These are phyloP conservation scores for Serendipita indica DNA, from an alignment of 768 basidiomycete genomes.

Conservation along the genomic window DNA sequence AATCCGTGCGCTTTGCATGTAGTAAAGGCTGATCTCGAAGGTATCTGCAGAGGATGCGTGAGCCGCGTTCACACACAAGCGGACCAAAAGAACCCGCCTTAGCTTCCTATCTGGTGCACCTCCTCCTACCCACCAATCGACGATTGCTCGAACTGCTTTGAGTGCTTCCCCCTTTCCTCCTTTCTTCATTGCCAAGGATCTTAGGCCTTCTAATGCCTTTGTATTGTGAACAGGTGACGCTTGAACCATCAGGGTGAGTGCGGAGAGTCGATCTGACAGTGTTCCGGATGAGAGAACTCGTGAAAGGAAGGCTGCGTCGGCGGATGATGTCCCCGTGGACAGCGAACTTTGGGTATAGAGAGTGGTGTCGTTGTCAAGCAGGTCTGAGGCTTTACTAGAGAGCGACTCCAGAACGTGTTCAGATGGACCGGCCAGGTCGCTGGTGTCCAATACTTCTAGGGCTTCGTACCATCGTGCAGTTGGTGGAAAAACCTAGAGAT, in stretches of 20 bases:
- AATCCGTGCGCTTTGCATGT: constrained; percentile 49
- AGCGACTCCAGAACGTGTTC: constrained; percentile 33
- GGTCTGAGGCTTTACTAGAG: constrained; percentile 29
- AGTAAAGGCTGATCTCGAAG: constrained; percentile 75
- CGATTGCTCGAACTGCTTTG: constrained; percentile 77
- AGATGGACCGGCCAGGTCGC: constrained; percentile 24
- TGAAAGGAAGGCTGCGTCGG: constrained; percentile 68
- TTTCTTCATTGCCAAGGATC: constrained; percentile 70
- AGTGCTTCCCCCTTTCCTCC: constrained; percentile 80
- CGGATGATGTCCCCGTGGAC: constrained; percentile 24
- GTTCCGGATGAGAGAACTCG: constrained; percentile 82
- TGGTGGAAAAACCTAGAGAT: constrained; percentile 21
- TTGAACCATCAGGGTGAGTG: constrained; percentile 78
- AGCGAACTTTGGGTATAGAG: constrained; percentile 29
- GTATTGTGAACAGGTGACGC: constrained; percentile 66
- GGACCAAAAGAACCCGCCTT: constrained; percentile 31
- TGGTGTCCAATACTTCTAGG: constrained; percentile 27
- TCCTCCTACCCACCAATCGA: constrained; percentile 96
- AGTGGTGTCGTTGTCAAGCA: constrained; percentile 32
- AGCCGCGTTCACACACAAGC: no score
- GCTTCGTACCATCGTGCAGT: constrained; percentile 42
- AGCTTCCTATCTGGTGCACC: constrained; percentile 81
- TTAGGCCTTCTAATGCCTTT: constrained; percentile 61
- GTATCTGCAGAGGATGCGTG: constrained; percentile 38
- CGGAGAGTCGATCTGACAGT: constrained; percentile 80